Evolutionary conservation across 2,329 filamentous ascomycete species (phyloP).

Genomic region (Neoascochyta sp.): DNA sequence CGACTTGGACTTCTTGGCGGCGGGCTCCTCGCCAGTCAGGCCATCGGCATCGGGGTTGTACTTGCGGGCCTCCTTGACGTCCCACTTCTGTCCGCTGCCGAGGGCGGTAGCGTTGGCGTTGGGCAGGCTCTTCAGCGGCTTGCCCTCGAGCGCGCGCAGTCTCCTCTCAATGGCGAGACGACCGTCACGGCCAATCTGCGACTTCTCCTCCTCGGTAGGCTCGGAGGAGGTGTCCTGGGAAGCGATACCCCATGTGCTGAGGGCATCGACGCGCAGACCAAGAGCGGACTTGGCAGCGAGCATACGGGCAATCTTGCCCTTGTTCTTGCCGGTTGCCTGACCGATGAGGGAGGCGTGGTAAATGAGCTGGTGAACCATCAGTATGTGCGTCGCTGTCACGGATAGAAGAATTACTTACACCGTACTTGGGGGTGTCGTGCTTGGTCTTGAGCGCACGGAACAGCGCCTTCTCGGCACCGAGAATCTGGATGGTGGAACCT

Average conservation of each 20-base stretch:
- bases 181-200: constrained; percentile 69
- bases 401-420: constrained; percentile 59
- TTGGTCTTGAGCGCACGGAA: constrained; percentile 99
- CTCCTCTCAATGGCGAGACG: constrained; percentile 72
- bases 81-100: constrained; percentile 67
- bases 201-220: constrained; percentile 83
- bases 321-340: constrained; percentile 96
- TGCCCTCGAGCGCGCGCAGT: constrained; percentile 79
- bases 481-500: constrained; percentile 93
- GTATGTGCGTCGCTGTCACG: constrained; percentile 53
- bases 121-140: constrained; percentile 75
- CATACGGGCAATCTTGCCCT: constrained; percentile 98
- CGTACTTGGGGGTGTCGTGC: constrained; percentile 98
- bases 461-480: constrained; percentile 96
- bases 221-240: constrained; percentile 46
- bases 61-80: constrained; percentile 86
- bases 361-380: constrained; percentile 55
- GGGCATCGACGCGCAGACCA: constrained; percentile 86
- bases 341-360: constrained; percentile 69
- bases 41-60: constrained; percentile 96
- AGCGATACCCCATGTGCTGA: constrained; percentile 70
- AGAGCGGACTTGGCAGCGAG: constrained; percentile 90
- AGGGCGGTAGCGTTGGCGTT: constrained; percentile 48
- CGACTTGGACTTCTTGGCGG: constrained; percentile 53
- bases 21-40: constrained; percentile 64